Evolutionary conservation across 2,329 filamentous ascomycete species (phyloP), one percentile per base, ranked within the genome.

Genomic region (Aspergillus piperis): DNA sequence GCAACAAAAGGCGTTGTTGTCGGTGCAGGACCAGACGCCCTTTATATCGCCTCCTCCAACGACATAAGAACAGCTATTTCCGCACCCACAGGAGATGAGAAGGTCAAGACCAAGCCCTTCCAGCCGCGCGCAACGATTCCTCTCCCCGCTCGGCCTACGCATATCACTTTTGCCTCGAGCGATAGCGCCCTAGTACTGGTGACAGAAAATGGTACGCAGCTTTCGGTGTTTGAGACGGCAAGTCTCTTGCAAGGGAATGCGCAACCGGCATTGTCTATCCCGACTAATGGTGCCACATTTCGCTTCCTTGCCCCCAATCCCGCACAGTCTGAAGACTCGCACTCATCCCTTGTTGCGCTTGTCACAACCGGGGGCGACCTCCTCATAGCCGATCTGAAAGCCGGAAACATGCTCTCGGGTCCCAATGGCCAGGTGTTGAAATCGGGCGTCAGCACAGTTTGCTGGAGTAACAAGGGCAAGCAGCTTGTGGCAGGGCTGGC

Each of bases 391-490:
- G 91, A 96, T 73, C 76, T 99, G 61, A 88, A 89, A 69, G 84
- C 88, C 39, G 83, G 84, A 52, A 82, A 79, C 42, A 82, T 92
- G 48, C 73, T 84, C 8, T 78, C 80, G 36, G 85, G 85, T 1
- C 69, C 82, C 19, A 86, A 86, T 64, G 91, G 90, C 36, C 83
- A 80, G 69, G 79, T 88, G 0, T 80, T 96, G 64, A 91, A 88
- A 70, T 81, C 84, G 27, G 88, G 90, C 51, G 93, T 96, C 27
- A 92, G 88, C 72, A 95, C 90, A 70, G 84, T 91, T 5, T 89
- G 90, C 58, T 99, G 96, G 95, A 99, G 95, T 75, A 89, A 87
- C 62, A 91, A 89, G 73, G 95, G 95, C 50, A 99, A 96, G 74
- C 94, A 98, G 73, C 81, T 99, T 47, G 88, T 96, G 48, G 93